Conservation (phyloP, 306 rosid species). For the Cucurbita argyrosperma region DNA sequence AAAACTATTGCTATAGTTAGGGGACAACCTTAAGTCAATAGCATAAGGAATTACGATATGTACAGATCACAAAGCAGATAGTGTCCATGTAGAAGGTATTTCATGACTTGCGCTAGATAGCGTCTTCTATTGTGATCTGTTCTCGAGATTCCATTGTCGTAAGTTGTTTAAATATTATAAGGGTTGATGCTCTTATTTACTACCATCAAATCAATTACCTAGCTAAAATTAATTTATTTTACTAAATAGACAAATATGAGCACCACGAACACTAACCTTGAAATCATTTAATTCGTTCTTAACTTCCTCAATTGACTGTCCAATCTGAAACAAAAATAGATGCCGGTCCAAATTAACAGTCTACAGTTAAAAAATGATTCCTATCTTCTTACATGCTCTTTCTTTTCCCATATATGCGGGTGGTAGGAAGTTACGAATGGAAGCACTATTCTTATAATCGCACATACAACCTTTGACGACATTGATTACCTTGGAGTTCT, state of each 20-base stretch:
- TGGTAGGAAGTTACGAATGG: background rate
- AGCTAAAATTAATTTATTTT: background rate
- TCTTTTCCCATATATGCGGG: background rate
- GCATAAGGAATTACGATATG: background rate
- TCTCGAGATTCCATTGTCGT: too few relatives aligned
- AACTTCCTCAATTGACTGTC: slow-evolving; percentile 41
- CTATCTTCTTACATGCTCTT: background rate
- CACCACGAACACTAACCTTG: slow-evolving; percentile 40
- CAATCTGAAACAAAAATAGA: slow-evolving; percentile 30
- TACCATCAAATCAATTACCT: too few relatives aligned
- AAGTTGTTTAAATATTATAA: too few relatives aligned
- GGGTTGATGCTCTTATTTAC: too few relatives aligned
- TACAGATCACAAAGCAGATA: background rate
- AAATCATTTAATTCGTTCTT: slow-evolving; percentile 35
- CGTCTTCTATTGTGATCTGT: too few relatives aligned
- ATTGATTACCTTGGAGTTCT: slow-evolving; percentile 45
- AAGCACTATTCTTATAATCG: background rate
- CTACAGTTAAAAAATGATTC: background rate
- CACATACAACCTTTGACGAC: background rate
- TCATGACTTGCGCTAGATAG: too few relatives aligned
- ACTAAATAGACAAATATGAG: background rate
- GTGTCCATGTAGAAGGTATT: too few relatives aligned
- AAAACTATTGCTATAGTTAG: background rate
- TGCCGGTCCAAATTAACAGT: background rate
- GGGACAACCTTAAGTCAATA: background rate